phyloP scores from a whole-genome alignment of 1,284 basidiomycete genomes.

The Boletellus sp. region DNA sequence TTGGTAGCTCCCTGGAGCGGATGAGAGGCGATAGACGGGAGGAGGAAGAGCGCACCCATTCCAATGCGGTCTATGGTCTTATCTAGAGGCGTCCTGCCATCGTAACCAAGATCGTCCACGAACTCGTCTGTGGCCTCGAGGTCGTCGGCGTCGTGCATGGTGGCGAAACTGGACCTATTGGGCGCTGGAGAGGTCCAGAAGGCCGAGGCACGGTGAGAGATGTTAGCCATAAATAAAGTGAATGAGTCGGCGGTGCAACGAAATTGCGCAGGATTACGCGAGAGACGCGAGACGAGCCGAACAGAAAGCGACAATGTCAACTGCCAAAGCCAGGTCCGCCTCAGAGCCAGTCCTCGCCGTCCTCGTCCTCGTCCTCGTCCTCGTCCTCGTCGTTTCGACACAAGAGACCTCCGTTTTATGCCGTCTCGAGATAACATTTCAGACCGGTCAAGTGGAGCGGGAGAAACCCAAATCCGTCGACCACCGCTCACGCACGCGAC shows the following conservation, averaged over 20 bases:
- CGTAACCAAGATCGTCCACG: conserved; percentile 36
- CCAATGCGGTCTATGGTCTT: conserved; percentile 87
- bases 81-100: conserved; percentile 71
- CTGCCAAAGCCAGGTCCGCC: background rate
- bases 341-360: too few relatives aligned
- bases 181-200: conserved; percentile 41
- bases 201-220: conserved; percentile 44
- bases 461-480: too few relatives aligned
- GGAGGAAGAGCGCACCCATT: conserved; percentile 57
- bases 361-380: too few relatives aligned
- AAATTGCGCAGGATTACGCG: conserved; percentile 12
- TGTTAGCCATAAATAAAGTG: background rate
- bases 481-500: too few relatives aligned
- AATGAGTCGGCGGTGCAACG: conserved; percentile 11
- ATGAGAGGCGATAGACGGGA: background rate
- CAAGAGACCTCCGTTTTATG: background rate
- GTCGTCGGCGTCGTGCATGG: conserved; percentile 30
- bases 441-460: background rate
- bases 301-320: background rate
- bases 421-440: background rate
- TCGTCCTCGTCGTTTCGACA: background rate
- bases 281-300: conserved; percentile 14
- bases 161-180: conserved; percentile 32
- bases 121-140: conserved; percentile 37
- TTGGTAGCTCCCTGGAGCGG: conserved; percentile 65